Evolutionary conservation across 1,284 basidiomycete species (phyloP).

Genomic region (Heterobasidion irregulare): DNA sequence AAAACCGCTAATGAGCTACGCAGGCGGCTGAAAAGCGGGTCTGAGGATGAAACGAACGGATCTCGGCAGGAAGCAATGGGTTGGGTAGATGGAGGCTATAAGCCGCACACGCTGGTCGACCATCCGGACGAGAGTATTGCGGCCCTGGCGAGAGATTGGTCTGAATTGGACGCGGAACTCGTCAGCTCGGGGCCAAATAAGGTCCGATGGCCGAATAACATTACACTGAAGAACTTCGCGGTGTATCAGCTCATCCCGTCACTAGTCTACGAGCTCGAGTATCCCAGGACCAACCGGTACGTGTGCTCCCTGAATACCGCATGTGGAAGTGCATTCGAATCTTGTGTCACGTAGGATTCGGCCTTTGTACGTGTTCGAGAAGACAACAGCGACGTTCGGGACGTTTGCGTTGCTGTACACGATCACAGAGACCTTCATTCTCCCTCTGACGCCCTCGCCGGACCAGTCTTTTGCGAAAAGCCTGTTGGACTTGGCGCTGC

Average conservation of each 20-base stretch:
- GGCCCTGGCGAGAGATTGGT: conserved; percentile 67
- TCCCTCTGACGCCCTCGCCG: conserved; percentile 68
- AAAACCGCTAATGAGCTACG: conserved; percentile 43
- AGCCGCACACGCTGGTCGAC: conserved; percentile 51
- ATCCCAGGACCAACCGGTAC: conserved; percentile 80
- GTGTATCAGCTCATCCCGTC: conserved; percentile 90
- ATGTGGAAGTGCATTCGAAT: neutral
- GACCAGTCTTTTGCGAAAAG: conserved; percentile 71
- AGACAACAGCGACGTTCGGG: conserved; percentile 91
- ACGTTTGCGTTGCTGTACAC: conserved; percentile 91
- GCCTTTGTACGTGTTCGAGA: conserved; percentile 89
- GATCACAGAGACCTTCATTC: conserved; percentile 90
- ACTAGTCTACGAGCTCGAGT: conserved; percentile 94
- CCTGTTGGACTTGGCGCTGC: conserved; percentile 82
- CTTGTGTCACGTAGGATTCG: conserved; percentile 54
- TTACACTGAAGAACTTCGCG: conserved; percentile 79
- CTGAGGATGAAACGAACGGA: conserved; percentile 15
- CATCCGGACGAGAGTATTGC: conserved; percentile 69
- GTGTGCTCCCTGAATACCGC: conserved; percentile 14
- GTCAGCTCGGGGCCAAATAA: conserved; percentile 57
- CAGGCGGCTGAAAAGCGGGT: conserved; percentile 36
- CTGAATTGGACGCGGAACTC: conserved; percentile 74
- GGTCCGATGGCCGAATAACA: conserved; percentile 81
- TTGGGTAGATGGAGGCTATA: neutral
- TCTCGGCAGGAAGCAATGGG: neutral